phyloP scores from a whole-genome alignment of 2,329 filamentous ascomycete genomes.

The Monosporascus sp. region DNA sequence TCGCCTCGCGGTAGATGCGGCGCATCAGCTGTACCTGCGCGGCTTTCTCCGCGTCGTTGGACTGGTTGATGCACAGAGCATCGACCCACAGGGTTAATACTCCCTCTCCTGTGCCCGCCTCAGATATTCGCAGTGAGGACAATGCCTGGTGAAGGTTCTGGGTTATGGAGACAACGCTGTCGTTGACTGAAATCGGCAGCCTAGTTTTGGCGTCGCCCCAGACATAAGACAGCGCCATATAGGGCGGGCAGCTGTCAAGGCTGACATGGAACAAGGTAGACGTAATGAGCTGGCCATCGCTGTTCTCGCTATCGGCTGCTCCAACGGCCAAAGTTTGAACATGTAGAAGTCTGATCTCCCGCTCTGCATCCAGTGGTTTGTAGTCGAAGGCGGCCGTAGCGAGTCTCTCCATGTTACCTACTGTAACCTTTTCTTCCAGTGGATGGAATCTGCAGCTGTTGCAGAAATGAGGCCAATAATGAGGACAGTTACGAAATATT shows the following conservation, averaged over 20 bases:
- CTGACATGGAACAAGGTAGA: not conserved
- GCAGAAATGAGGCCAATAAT: no score
- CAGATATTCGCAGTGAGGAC: not conserved
- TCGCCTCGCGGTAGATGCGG: slow-evolving; percentile 4
- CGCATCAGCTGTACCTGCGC: slow-evolving; percentile 5
- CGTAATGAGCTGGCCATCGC: not conserved
- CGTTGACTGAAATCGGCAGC: not conserved
- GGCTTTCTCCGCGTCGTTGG: not conserved
- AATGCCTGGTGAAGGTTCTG: slow-evolving; percentile 1
- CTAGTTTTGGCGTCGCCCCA: slow-evolving; percentile 1
- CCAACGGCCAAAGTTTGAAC: not conserved
- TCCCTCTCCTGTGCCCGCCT: not conserved
- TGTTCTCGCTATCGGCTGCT: not conserved
- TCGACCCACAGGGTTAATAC: slow-evolving; percentile 4
- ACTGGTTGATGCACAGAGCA: slow-evolving; percentile 9
- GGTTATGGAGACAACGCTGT: not conserved
- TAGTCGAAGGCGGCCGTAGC: not conserved
- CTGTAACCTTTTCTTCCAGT: no score
- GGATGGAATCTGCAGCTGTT: no score
- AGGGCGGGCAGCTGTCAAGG: not conserved
- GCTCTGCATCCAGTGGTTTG: not conserved
- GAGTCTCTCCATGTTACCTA: no score
- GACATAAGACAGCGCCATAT: slow-evolving; percentile 4
- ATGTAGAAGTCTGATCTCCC: not conserved
- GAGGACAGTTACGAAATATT: no score